Conservation (phyloP, 2,329 filamentous ascomycete genomes). For the Coniochaeta pulveracea region DNA sequence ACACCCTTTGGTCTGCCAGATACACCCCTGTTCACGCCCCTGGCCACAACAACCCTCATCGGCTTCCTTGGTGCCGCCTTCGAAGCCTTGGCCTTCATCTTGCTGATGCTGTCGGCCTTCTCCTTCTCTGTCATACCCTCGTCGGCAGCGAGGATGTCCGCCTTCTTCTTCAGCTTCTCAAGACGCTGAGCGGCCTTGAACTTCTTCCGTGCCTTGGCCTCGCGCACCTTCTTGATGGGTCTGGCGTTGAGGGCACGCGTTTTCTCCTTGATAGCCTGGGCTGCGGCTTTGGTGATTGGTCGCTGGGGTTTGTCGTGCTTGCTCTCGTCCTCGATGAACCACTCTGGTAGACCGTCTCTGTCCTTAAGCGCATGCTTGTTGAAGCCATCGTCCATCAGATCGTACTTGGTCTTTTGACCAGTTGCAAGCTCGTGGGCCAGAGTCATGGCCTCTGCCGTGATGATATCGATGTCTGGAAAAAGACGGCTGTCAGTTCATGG, state of each 20-base stretch:
- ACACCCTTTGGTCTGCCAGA: slow-evolving; percentile 80
- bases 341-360: slow-evolving; percentile 83
- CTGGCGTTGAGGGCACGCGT: slow-evolving; percentile 83
- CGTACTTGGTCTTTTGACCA: slow-evolving; percentile 66
- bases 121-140: slow-evolving; percentile 93
- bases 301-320: slow-evolving; percentile 75
- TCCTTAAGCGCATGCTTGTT: slow-evolving; percentile 90
- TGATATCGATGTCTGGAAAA: slow-evolving; percentile 88
- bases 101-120: slow-evolving; percentile 76
- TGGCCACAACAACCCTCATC: slow-evolving; percentile 82
- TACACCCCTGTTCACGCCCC: slow-evolving; percentile 73
- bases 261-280: slow-evolving; percentile 90
- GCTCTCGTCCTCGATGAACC: slow-evolving; percentile 91
- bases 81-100: slow-evolving; percentile 68
- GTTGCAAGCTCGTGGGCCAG: slow-evolving; percentile 85
- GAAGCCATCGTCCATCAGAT: slow-evolving; percentile 83
- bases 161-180: slow-evolving; percentile 96
- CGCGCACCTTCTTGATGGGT: slow-evolving; percentile 97
- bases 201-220: slow-evolving; percentile 95
- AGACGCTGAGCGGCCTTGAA: slow-evolving; percentile 82
- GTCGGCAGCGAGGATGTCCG: slow-evolving; percentile 76
- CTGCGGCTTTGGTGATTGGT: slow-evolving; percentile 85
- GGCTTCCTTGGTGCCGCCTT: slow-evolving; percentile 79
- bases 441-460: slow-evolving; percentile 99
- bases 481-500: slow-evolving; percentile 11